Base-by-base conservation (phyloP, 108 stramenopile species). In the Conticribra guillardii region DNA sequence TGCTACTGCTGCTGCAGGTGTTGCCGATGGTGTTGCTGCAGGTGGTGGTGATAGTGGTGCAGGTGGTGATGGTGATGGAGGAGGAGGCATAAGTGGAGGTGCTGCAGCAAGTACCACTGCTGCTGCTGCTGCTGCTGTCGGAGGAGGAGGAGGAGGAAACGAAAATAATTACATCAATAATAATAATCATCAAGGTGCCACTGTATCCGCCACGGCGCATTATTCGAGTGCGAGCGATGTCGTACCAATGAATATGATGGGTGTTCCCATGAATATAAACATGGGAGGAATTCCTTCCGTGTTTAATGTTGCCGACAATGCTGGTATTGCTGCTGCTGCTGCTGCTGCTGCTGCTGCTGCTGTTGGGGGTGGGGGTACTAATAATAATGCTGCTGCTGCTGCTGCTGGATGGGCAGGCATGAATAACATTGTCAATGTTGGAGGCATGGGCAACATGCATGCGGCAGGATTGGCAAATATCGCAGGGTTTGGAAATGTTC, bases 1-100 rank as follows among this genome's bases (percentile, higher is more conserved):
- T 4, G 63, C 32, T 30, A 7, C 51, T 65, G 29, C 30, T 14
- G 49, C 49, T 31, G 51, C 49, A 5, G 30, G 19, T 34, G 51
- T 22, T n/a, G 23, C 27, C 23, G 17, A 33, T 15, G 29, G 23
- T 4, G 16, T 23, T 5, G 26, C 61, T 1, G 46, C 44, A 4
- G 22, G 37, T 28, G 37, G 37, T 37, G n/a, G 33, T 60, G 37
- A 3, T 22, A 60, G 23, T 4, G 1, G 19, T 41, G 33, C 44
- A 15, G 44, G 44, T 44, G 44, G 8, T 44, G 44, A 51, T 21
- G 4, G n/a, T n/a, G 50, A 21, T 51, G 4, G 8, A 15, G 5
- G n/a, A n/a, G 50, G 50, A 51, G 50, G 50, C 50, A 51, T 4
- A 51, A 41, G 11, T 41, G 37, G 37, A 41, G 37, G 5, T 41